Percentiles rank a stretch among this genome's conserved stretches.
Conservation (phyloP, 2,329 filamentous ascomycete genomes). For the Exutisphaerella laricina region DNA sequence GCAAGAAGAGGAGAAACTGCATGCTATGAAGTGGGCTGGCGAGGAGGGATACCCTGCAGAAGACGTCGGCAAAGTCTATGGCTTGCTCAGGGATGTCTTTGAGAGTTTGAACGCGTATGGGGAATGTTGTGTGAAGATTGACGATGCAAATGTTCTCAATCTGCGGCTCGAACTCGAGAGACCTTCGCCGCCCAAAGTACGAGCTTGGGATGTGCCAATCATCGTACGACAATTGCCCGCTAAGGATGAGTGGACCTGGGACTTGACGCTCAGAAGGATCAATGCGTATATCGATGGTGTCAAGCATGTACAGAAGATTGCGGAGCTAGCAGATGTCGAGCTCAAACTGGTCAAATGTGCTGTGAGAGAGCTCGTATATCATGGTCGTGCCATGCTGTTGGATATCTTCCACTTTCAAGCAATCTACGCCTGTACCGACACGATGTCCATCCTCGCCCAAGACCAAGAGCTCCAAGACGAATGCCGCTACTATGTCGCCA, state of each 20-base stretch:
- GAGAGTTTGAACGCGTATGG: constrained; percentile 96
- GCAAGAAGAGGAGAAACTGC: constrained; percentile 51
- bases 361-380: constrained; percentile 84
- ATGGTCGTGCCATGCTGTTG: constrained; percentile 81
- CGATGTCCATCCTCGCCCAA: constrained; percentile 71
- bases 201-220: constrained; percentile 87
- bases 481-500: constrained; percentile 76
- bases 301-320: constrained; percentile 81
- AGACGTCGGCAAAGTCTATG: constrained; percentile 48
- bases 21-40: constrained; percentile 25
- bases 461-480: constrained; percentile 77
- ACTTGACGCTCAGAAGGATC: constrained; percentile 71
- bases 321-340: constrained; percentile 77
- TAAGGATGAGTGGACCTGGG: constrained; percentile 63
- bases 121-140: constrained; percentile 57
- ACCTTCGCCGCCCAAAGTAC: constrained; percentile 67
- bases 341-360: constrained; percentile 80
- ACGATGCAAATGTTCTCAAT: constrained; percentile 26
- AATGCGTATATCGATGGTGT: constrained; percentile 86
- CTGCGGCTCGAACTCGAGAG: constrained; percentile 54
- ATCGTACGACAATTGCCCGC: constrained; percentile 49
- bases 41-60: constrained; percentile 28
- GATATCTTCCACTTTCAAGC: constrained; percentile 94
- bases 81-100: constrained; percentile 75
- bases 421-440: constrained; percentile 78